Conservation (phyloP, 768 basidiomycete genomes). For the Gloeopeniophorella convolvens region DNA sequence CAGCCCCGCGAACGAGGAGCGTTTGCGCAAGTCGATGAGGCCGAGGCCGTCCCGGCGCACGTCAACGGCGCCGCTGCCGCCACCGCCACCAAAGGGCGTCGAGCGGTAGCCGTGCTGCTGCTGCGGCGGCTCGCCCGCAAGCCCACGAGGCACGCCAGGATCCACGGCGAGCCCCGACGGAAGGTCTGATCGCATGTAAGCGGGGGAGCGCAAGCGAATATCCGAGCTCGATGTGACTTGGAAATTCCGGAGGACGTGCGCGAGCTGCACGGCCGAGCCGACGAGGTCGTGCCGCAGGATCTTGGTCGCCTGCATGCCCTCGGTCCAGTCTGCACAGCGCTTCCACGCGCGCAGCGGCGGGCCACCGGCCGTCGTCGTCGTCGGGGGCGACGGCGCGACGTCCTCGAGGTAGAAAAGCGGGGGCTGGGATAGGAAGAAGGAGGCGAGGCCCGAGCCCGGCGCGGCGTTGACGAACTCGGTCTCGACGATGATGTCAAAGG, state of each 20-base stretch:
- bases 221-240: constrained; percentile 10
- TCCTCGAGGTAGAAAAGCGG: constrained; percentile 66
- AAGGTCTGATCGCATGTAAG: constrained; percentile 15
- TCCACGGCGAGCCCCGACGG: constrained; percentile 5
- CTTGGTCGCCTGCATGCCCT: constrained; percentile 58
- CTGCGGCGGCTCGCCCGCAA: neutral
- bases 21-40: neutral
- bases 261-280: constrained; percentile 55
- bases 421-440: constrained; percentile 58
- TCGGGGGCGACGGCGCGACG: constrained; percentile 27
- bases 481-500: constrained; percentile 55
- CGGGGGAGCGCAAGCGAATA: constrained; percentile 13
- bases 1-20: constrained; percentile 9
- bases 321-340: constrained; percentile 68
- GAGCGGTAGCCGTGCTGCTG: constrained; percentile 18
- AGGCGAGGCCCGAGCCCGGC: constrained; percentile 51
- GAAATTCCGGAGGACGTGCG: constrained; percentile 41
- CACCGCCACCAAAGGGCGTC: no score
- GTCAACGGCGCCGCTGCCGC: constrained; percentile 5
- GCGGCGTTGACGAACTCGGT: constrained; percentile 49
- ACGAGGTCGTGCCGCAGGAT: constrained; percentile 58
- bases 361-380: no score
- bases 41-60: neutral
- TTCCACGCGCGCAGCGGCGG: constrained; percentile 46
- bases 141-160: neutral